phyloP scores from a whole-genome alignment of 2,329 filamentous ascomycete species.

The Cryphonectria japonica region DNA sequence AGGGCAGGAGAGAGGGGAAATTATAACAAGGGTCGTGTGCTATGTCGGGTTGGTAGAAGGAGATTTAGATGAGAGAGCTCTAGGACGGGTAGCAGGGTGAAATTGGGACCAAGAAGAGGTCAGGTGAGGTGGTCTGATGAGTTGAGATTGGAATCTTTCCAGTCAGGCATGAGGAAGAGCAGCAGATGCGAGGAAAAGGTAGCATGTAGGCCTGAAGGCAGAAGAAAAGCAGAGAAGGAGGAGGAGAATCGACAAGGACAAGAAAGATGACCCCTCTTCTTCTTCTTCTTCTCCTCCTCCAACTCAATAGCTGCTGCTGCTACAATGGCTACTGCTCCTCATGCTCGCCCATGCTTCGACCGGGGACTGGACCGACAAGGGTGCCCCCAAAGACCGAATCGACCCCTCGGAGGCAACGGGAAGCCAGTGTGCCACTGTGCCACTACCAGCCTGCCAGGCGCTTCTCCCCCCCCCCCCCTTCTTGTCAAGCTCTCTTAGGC shows the following conservation, averaged over 20 bases:
- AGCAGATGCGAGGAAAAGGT: background rate
- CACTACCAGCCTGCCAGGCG: background rate
- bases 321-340: background rate
- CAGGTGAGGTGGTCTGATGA: background rate
- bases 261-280: background rate
- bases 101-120: background rate
- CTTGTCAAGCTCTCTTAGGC: background rate
- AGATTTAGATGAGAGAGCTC: background rate
- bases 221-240: background rate
- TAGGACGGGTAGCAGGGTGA: background rate
- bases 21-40: background rate
- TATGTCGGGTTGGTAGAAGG: background rate
- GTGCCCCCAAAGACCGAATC: slow-evolving; percentile 11
- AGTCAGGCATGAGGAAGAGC: background rate
- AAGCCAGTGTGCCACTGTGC: slow-evolving; percentile 6
- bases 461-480: background rate
- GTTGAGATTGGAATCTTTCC: background rate
- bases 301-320: background rate
- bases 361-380: background rate
- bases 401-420: background rate
- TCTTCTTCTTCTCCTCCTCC: background rate
- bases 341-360: background rate
- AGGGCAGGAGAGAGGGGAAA: background rate
- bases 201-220: background rate
- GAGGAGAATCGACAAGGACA: background rate